Conservation (phyloP, 768 basidiomycete genomes). For the Mrakia hoshinonis region DNA sequence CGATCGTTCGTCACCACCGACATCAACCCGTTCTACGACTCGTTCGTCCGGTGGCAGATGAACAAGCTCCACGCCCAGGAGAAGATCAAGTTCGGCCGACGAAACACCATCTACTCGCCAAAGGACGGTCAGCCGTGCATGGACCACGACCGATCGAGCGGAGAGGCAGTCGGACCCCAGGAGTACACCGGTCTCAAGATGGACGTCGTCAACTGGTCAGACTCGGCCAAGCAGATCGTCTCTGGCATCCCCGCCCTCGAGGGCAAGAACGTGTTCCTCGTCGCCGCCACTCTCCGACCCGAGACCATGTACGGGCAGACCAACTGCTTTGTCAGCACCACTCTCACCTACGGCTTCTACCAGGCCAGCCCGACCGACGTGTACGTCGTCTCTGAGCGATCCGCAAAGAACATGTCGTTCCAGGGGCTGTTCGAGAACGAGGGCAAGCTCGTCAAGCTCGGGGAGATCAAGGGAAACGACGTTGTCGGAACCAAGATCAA, state of each 20-base stretch:
- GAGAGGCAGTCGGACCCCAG: slow-evolving; percentile 88
- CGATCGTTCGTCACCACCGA: slow-evolving; percentile 71
- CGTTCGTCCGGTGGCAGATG: slow-evolving; percentile 96
- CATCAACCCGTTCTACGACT: slow-evolving; percentile 92
- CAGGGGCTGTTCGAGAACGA: slow-evolving; percentile 62
- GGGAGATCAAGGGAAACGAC: slow-evolving; percentile 67
- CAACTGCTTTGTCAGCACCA: slow-evolving; percentile 88
- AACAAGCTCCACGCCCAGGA: slow-evolving; percentile 78
- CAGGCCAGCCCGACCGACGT: slow-evolving; percentile 67
- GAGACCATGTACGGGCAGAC: slow-evolving; percentile 99
- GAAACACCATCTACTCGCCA: slow-evolving; percentile 96
- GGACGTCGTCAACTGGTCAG: slow-evolving; percentile 79
- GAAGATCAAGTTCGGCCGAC: slow-evolving; percentile 95
- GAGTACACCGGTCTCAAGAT: slow-evolving; percentile 94
- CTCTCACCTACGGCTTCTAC: slow-evolving; percentile 85
- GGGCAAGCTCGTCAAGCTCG: slow-evolving; percentile 63
- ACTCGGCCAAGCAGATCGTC: slow-evolving; percentile 56
- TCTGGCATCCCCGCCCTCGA: slow-evolving; percentile 53
- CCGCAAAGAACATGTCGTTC: slow-evolving; percentile 41
- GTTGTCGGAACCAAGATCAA: slow-evolving; percentile 82
- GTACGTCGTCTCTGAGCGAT: slow-evolving; percentile 76
- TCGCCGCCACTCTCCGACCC: slow-evolving; percentile 91
- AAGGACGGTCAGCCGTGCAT: slow-evolving; percentile 99
- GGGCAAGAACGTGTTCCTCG: slow-evolving; percentile 74
- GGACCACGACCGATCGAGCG: slow-evolving; percentile 95